Base-by-base conservation (phyloP, 1,284 basidiomycete genomes). In the Fomes fomentarius region DNA sequence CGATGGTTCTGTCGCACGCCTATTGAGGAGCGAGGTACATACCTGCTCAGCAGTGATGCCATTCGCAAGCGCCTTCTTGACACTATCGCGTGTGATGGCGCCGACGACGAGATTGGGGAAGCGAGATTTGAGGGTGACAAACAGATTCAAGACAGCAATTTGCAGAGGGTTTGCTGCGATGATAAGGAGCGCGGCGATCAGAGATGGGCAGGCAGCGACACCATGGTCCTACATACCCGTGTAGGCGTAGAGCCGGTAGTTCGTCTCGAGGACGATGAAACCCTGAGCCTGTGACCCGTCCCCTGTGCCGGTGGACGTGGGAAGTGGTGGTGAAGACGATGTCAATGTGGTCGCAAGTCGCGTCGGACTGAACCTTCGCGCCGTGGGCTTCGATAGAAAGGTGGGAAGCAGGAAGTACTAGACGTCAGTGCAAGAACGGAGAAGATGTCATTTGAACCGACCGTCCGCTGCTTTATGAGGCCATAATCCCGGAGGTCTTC, bases 191-290 rank as follows among this genome's bases (percentile, higher is more conserved):
- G n/a, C n/a, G n/a, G n/a, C n/a, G n/a, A n/a, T n/a, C n/a, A n/a
- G n/a, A 24, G 12, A 10, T 45, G 19, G 12, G 43, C 11, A 9
- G 43, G 12, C n/a, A 33, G 26, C 11, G 22, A 35, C 28, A 21
- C 44, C 43, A 45, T 41, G 19, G 50, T 41, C 47, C 44, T 44
- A 48, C 55, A 22, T 30, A 94, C 93, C 90, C 34, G 97, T 99
- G 72, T 99, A 99, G 1, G 97, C 97, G 72, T 99, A 99, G 54
- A 99, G 77, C 60, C 96, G 90, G 76, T 98, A 99, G 75, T 99
- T 99, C 21, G 97, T 99, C 76, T 99, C 97, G 33, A 99, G 81
- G 63, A 99, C 90, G 63, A 99, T 89, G 75, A 98, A 99, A 3
- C 94, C 93, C 70, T 95, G 91, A 56, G 69, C 67, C 66, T 82